Evolutionary conservation across 2,329 filamentous ascomycete genomes (phyloP), one percentile per base, ranked within the genome.

Genomic region (Aureobasidium sp.): DNA sequence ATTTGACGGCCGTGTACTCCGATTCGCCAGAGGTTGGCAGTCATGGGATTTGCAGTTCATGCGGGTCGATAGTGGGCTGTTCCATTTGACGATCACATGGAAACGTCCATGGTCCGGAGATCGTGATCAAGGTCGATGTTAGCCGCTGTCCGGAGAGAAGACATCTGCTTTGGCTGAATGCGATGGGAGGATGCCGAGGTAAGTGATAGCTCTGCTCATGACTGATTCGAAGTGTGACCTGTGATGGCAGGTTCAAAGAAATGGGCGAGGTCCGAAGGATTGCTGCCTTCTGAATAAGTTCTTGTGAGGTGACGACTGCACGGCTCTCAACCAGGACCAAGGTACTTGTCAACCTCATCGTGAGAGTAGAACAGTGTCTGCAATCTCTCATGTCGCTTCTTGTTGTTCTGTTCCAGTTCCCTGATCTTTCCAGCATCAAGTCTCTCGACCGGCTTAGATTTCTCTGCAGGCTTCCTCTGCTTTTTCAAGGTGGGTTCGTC

Each of bases 341-440:
- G 78, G 75, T 97, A 96, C 73, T 85, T 88, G 72, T 94, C 88
- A 64, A 97, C 81, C 70, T 95, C 91, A n/a, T 92, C 87, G 70
- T 88, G 90, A 25, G 88, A 86, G 78, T 93, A 95, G 68, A 97
- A 91, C 79, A 93, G 85, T 71, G 88, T 84, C 69, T 90, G 85
- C 67, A 97, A 76, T 80, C 88, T 64, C 38, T 72, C 66, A 20
- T 70, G 67, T 56, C 71, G 71, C 67, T 67, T 69, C 67, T 70
- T 90, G 66, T 91, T 89, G 68, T 90, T 87, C 50, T 82, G 79
- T 3, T 88, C 88, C 74, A 85, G 78, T 75, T 88, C 89, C 71
- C 88, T 85, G 45, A 91, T 83, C 77, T 92, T 88, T 71, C 91
- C 93, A n/a, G 91, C 91, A 77, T 91, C 91, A 67, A 94, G 76